Evolutionary conservation across 2,329 filamentous ascomycete genomes (phyloP).

Genomic region (Beauveria asiatica): DNA sequence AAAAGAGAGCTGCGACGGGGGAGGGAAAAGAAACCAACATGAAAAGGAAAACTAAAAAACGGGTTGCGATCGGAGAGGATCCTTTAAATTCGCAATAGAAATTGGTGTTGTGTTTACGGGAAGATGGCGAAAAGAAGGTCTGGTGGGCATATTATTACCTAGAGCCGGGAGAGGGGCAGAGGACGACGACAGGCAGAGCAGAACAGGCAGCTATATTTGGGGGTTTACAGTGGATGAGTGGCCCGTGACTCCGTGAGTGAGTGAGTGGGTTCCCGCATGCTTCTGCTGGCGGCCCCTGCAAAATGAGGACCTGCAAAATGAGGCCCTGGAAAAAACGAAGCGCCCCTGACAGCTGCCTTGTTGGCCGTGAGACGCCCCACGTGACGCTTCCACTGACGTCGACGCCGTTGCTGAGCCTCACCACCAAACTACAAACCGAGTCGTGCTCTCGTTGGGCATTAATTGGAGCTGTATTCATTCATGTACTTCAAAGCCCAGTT

Average conservation of each 20-base stretch:
- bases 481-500: too few species aligned
- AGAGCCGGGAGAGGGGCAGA: background rate
- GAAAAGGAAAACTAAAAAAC: background rate
- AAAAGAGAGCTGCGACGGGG: background rate
- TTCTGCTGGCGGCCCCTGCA: background rate
- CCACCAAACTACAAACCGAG: background rate
- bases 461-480: background rate
- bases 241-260: conserved; percentile 2
- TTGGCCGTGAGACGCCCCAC: conserved; percentile 24
- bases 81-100: background rate
- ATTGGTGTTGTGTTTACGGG: background rate
- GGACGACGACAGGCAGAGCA: background rate
- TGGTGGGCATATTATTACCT: conserved; percentile 7
- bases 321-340: background rate
- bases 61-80: background rate
- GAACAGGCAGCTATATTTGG: background rate
- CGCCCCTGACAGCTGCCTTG: conserved; percentile 10
- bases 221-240: conserved; percentile 12
- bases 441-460: background rate
- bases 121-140: conserved; percentile 1
- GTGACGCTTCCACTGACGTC: conserved; percentile 19
- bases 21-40: background rate
- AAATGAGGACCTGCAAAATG: background rate
- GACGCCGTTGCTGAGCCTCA: conserved; percentile 7
- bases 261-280: conserved; percentile 17